Conservation (phyloP, 495 filamentous ascomycete species). For the Aspergillus egyptiacus region DNA sequence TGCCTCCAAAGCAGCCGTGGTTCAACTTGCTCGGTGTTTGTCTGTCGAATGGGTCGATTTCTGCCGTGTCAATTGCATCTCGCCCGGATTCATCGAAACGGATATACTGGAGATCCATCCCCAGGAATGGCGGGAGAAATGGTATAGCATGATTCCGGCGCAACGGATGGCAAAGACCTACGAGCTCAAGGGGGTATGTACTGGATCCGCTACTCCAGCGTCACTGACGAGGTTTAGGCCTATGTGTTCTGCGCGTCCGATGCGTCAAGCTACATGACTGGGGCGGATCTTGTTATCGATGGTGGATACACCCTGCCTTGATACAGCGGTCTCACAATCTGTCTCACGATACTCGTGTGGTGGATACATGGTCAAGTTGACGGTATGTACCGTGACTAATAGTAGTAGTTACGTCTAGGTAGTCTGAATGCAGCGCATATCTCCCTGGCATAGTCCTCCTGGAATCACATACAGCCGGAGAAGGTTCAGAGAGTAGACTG, state of each 20-base stretch:
- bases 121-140: conserved; percentile 20
- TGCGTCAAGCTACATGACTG: conserved; percentile 35
- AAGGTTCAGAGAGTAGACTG: too few species aligned
- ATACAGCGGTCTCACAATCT: not conserved
- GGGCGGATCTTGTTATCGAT: conserved; percentile 30
- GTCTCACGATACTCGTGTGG: too few species aligned
- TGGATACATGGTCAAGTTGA: too few species aligned
- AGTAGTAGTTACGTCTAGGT: too few species aligned
- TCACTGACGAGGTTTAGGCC: conserved; percentile 10
- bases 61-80: conserved; percentile 38
- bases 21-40: conserved; percentile 26
- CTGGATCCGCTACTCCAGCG: not conserved
- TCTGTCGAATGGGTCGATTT: conserved; percentile 33
- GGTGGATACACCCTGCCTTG: conserved; percentile 24
- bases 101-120: conserved; percentile 24
- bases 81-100: conserved; percentile 39
- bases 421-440: too few species aligned
- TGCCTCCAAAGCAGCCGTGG: conserved; percentile 31
- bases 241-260: conserved; percentile 33
- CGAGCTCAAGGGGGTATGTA: not conserved
- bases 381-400: too few species aligned
- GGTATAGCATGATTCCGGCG: conserved; percentile 25
- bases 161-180: conserved; percentile 9
- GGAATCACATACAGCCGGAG: too few species aligned
- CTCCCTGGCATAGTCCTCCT: too few species aligned